A percentile compares a stretch with the other conserved stretches of the same genome.
phyloP scores from a whole-genome alignment of 176 grass and related monocot genomes.

The Musa schizocarpa region DNA sequence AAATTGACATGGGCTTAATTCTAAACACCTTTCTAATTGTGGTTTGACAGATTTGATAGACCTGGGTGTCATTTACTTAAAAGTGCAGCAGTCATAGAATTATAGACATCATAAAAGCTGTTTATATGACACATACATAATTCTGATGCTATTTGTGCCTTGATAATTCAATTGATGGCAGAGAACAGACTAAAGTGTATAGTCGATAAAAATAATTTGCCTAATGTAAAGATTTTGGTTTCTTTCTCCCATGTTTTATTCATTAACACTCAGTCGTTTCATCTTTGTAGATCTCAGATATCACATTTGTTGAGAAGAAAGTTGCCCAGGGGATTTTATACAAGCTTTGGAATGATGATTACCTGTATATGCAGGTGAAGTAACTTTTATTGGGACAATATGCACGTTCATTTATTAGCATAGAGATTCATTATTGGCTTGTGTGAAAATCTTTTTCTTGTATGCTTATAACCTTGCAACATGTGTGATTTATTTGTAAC shows the following conservation, averaged over 20 bases:
- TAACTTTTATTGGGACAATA: background rate
- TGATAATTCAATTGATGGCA: no score
- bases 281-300: background rate
- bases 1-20: no score
- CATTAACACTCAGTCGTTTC: background rate
- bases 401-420: background rate
- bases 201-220: no score
- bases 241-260: background rate
- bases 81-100: no score
- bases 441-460: background rate
- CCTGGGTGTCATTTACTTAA: no score
- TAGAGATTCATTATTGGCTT: background rate
- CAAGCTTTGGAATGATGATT: slow-evolving; percentile 17
- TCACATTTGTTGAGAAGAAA: slow-evolving; percentile 8
- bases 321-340: background rate
- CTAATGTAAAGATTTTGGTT: no score
- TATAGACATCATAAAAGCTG: no score
- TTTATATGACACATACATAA: no score
- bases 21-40: no score
- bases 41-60: no score
- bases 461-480: background rate
- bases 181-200: no score
- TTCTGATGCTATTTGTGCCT: no score
- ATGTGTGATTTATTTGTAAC: background rate
- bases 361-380: slow-evolving; percentile 3